A percentile compares a stretch with the other conserved stretches of the same genome.
phyloP scores from a whole-genome alignment of 768 basidiomycete species.

The Kwoniella sp. region DNA sequence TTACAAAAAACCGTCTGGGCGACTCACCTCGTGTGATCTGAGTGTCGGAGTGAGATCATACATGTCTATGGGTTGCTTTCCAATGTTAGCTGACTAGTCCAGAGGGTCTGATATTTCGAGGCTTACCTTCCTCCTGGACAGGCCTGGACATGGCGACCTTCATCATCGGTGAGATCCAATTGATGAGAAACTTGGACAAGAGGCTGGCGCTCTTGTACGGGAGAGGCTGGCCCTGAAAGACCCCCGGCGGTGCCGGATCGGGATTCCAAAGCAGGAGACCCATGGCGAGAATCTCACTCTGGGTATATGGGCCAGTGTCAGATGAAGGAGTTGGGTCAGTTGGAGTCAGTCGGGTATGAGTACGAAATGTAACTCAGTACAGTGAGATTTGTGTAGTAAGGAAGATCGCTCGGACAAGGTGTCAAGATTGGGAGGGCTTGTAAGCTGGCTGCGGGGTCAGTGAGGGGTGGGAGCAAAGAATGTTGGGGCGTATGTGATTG shows the following conservation, averaged over 20 bases:
- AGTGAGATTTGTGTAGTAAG: too few species aligned
- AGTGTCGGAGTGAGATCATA: slow-evolving; percentile 20
- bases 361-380: too few species aligned
- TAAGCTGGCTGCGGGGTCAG: too few species aligned
- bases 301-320: background rate
- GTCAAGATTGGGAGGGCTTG: too few species aligned
- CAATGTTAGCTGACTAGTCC: background rate
- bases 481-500: too few species aligned
- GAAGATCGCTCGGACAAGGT: too few species aligned
- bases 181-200: slow-evolving; percentile 11
- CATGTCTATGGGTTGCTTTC: slow-evolving; percentile 18
- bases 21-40: slow-evolving; percentile 27
- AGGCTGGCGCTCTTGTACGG: slow-evolving; percentile 14
- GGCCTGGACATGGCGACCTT: slow-evolving; percentile 18
- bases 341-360: too few species aligned
- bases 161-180: slow-evolving; percentile 22
- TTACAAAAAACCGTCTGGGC: background rate
- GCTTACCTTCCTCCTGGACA: slow-evolving; percentile 12
- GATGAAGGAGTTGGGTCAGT: background rate
- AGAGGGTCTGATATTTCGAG: background rate
- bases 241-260: slow-evolving; percentile 7
- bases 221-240: slow-evolving; percentile 18
- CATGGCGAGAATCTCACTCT: background rate
- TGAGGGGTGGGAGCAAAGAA: too few species aligned
- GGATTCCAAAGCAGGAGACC: slow-evolving; percentile 12